Base-by-base conservation (phyloP, 768 basidiomycete species). In the Russula sp. region DNA sequence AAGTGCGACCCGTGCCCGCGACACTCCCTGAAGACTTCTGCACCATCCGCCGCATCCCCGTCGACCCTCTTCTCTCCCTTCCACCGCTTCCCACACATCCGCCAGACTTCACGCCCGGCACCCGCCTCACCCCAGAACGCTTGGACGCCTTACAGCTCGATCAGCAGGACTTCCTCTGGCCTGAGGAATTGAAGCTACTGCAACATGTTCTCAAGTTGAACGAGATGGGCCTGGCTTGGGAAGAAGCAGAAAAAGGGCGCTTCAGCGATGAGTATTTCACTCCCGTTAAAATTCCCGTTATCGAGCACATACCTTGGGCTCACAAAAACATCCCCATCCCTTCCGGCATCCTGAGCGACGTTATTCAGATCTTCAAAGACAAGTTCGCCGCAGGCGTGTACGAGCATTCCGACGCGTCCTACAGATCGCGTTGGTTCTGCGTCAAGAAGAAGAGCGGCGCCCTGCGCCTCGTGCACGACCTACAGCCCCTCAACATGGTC, bases 251-350 rank as follows among this genome's bases (percentile, higher is more conserved):
- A 2, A 27, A 27, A 27, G 22, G 22, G 2, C 22, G 22, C 1
- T 27, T 27, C 22, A 27, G 22, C 22, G 22, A 27, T 27, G 22
- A 27, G 22, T 27, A 27, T 2, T 27, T 27, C 22, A 27, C 22
- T 2, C 35, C 35, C 1, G 35, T 37, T 4, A 37, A 37, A 37
- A 37, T 37, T 5, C 64, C 0, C 74, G 62, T 0, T 75, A 80
- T 48, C 13, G 27, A 77, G 78, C 0, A 81, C 75, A 77, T 59
- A 48, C 76, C 72, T 2, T 27, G 22, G 22, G 22, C 22, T 27
- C 22, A 27, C 22, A 27, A 27, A 27, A 27, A 27, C 2, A 44
- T 66, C n/a, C 68, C 65, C 7, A 62, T 70, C n/a, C 66, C 66
- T 16, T 9, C 55, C 13, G 67, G 67, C 0, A 61, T 65, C 50